Conservation (phyloP, 257 asterid species). For the Solanum arcanum region DNA sequence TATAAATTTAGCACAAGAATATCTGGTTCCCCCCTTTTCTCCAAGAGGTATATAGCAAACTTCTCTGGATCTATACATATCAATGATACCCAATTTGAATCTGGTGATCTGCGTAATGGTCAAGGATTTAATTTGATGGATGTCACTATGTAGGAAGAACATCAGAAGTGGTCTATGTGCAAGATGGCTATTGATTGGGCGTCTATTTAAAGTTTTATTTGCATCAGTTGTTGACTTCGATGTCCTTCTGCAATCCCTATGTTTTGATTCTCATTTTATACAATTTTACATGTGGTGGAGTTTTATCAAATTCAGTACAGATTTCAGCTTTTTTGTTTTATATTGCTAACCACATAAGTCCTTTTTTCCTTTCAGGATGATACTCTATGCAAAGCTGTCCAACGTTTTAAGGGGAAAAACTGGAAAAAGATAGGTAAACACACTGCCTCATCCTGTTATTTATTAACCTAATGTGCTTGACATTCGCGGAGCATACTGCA, state of each 20-base stretch:
- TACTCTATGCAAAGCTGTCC: conserved; percentile 70
- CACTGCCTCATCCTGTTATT: not conserved
- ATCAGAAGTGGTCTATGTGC: not conserved
- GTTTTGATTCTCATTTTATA: not conserved
- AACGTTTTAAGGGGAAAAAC: conserved; percentile 82
- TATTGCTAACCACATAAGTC: not conserved
- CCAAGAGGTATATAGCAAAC: not conserved
- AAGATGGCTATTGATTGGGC: not conserved
- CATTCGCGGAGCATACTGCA: not conserved
- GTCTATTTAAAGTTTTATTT: not conserved
- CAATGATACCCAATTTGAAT: not conserved
- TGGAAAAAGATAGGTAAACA: conserved; percentile 90
- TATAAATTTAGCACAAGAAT: not conserved
- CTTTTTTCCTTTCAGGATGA: conserved; percentile 40
- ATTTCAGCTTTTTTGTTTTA: not conserved
- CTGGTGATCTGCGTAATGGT: not conserved
- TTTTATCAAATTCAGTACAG: not conserved
- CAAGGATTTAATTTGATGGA: not conserved
- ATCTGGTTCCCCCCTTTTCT: not conserved
- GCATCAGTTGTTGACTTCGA: not conserved
- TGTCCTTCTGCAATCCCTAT: not conserved
- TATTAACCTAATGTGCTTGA: not conserved
- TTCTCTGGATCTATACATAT: not conserved
- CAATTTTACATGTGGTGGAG: not conserved
- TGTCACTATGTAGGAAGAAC: not conserved